Base-by-base conservation (phyloP, 345 rosid genomes). In the Anacardium occidentale region DNA sequence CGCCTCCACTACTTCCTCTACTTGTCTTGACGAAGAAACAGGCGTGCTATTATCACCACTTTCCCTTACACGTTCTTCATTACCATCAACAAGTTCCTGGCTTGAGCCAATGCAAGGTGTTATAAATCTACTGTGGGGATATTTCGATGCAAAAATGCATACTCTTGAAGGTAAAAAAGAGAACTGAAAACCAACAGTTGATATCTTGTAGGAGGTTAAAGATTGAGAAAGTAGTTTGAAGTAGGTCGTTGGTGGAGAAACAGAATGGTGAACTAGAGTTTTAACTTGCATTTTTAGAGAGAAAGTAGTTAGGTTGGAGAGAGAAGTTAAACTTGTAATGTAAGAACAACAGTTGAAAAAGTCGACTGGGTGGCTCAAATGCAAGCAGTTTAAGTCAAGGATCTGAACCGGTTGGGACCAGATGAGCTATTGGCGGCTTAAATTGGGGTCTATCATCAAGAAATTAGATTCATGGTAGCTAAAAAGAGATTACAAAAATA, bases 281-380 rank as follows among this genome's bases (percentile, higher is more conserved):
- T 75, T 86, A 85, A 78, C 50, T 48, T 73, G 81, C 86, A 84
- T 84, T 64, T 65, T 79, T 42, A 52, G 56, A 1, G 44, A 29
- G 21, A 59, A 37, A 37, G 9, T 37, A 47, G 3, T 45, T n/a
- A 12, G n/a, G 4, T 11, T 13, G 2, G 56, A 29, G n/a, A 57
- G 53, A 37, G 10, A 63, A n/a, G 62, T 20, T 11, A 10, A 13
- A 21, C 18, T 42, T 0, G 25, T 7, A 37, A 37, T 5, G 42
- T 45, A 34, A 11, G n/a, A 52, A 50, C 10, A 48, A 24, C 37
- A 0, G 56, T 47, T n/a, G 29, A 22, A n/a, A 29, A 4, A 12
- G 3, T 0, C 42, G 1, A 67, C 32, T 5, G 45, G 42, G 32
- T 9, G 25, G 52, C 32, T 56, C 45, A 10, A 3, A 71, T 26